Percentiles rank a stretch among this genome's conserved stretches.
Evolutionary conservation across 108 stramenopile species (phyloP).

Genomic region (Cafeteria roenbergensis): DNA sequence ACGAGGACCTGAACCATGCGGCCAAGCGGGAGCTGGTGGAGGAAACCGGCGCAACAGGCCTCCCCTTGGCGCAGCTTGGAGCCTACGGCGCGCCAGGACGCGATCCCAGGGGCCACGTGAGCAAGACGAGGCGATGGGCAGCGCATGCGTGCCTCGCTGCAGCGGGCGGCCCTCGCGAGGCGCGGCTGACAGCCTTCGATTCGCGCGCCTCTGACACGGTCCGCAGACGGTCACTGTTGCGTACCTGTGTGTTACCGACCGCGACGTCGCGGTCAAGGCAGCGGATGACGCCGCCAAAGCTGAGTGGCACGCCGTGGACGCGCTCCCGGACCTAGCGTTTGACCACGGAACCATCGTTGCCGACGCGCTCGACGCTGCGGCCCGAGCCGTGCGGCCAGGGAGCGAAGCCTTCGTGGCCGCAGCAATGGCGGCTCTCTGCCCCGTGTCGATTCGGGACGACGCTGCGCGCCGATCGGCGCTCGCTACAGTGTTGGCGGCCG

Average conservation of each 20-base stretch:
- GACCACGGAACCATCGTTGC: not conserved
- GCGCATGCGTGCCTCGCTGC: too few species aligned
- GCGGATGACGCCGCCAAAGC: not conserved
- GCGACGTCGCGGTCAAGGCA: not conserved
- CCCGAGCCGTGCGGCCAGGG: not conserved
- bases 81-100: not conserved
- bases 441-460: too few species aligned
- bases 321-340: not conserved
- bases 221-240: slow-evolving; percentile 4
- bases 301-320: not conserved
- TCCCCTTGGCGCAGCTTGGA: not conserved
- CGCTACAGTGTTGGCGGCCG: not conserved
- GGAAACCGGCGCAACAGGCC: slow-evolving; percentile 1
- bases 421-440: too few species aligned
- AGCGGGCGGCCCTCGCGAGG: too few species aligned
- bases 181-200: too few species aligned
- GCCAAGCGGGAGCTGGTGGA: not conserved
- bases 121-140: too few species aligned
- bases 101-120: slow-evolving; percentile 4
- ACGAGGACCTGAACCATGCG: not conserved
- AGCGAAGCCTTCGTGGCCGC: not conserved
- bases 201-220: too few species aligned
- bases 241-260: not conserved
- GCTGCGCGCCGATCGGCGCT: too few species aligned
- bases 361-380: not conserved